Conservation (phyloP, 2,329 filamentous ascomycete species). For the Tolypocladium cylindrosporum region DNA sequence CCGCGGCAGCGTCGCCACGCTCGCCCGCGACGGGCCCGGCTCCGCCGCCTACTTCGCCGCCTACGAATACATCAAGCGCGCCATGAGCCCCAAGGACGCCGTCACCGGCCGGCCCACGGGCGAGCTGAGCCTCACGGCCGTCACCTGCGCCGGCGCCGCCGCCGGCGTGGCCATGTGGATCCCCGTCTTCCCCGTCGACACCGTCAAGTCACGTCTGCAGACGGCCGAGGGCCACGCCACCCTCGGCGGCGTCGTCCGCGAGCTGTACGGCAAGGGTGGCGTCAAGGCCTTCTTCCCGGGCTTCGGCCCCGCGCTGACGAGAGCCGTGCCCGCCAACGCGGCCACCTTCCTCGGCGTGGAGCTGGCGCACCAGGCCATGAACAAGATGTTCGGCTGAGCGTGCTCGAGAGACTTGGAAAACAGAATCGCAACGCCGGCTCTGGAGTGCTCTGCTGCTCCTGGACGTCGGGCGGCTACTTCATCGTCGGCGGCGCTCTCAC, state of each 20-base stretch:
- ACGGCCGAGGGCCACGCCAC: slow-evolving; percentile 79
- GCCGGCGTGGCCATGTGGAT: slow-evolving; percentile 99
- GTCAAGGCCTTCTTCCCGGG: slow-evolving; percentile 94
- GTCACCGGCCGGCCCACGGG: slow-evolving; percentile 62
- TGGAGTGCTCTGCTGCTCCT: background rate
- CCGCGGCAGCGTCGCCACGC: slow-evolving; percentile 79
- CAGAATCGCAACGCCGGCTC: background rate
- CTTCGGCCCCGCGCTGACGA: slow-evolving; percentile 81
- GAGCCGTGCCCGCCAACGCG: slow-evolving; percentile 92
- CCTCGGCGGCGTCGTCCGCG: slow-evolving; percentile 66
- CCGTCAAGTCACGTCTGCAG: slow-evolving; percentile 89
- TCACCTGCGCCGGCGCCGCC: slow-evolving; percentile 78
- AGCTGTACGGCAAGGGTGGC: slow-evolving; percentile 77
- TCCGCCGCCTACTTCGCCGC: slow-evolving; percentile 93
- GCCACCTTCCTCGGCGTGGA: slow-evolving; percentile 88
- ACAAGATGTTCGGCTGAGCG: slow-evolving; percentile 51
- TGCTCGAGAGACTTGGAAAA: background rate
- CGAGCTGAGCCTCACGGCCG: slow-evolving; percentile 68
- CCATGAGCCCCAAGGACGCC: slow-evolving; percentile 72
- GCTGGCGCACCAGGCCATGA: slow-evolving; percentile 74
- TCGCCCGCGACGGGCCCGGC: slow-evolving; percentile 88
- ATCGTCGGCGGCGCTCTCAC: background rate
- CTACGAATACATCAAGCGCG: slow-evolving; percentile 91
- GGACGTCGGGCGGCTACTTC: background rate
- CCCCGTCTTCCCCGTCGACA: slow-evolving; percentile 94